phyloP scores from a whole-genome alignment of 2,329 filamentous ascomycete genomes.

The Fusarium fracticaudum region DNA sequence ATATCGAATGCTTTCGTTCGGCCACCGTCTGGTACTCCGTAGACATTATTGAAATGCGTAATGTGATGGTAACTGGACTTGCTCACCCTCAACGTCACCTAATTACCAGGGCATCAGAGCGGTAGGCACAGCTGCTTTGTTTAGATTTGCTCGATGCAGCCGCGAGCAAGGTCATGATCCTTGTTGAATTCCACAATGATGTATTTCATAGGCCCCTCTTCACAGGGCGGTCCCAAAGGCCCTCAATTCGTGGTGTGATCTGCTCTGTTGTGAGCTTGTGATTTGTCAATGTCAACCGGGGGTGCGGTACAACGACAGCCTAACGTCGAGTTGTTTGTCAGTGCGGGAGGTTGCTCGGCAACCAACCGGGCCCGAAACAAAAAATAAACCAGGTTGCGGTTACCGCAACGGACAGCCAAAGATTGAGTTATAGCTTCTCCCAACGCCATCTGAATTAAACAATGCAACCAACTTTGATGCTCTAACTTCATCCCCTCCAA shows the following conservation, averaged over 20 bases:
- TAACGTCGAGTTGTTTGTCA: slow-evolving; percentile 24
- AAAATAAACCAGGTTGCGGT: slow-evolving; percentile 39
- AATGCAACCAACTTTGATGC: slow-evolving; percentile 34
- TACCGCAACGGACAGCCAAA: slow-evolving; percentile 22
- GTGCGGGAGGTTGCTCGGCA: slow-evolving; percentile 38
- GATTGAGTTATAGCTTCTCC: slow-evolving; percentile 26
- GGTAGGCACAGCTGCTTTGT: slow-evolving; percentile 1
- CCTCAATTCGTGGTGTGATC: slow-evolving; percentile 39
- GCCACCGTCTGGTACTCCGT: not conserved
- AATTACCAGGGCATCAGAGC: not conserved
- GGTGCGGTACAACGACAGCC: slow-evolving; percentile 15
- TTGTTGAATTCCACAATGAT: slow-evolving; percentile 28
- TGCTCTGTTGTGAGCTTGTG: slow-evolving; percentile 35
- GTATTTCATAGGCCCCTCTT: slow-evolving; percentile 30
- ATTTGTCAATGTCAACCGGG: slow-evolving; percentile 34
- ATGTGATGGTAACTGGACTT: slow-evolving; percentile 15
- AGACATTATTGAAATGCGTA: not conserved
- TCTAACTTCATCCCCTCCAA: slow-evolving; percentile 27
- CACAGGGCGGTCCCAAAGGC: slow-evolving; percentile 11
- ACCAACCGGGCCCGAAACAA: slow-evolving; percentile 37
- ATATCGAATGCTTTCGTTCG: not conserved
- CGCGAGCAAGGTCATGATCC: slow-evolving; percentile 30
- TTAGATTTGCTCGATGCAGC: slow-evolving; percentile 20
- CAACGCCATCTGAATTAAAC: slow-evolving; percentile 32
- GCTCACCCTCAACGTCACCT: slow-evolving; percentile 21